A percentile compares a stretch with the other conserved stretches of the same genome.
phyloP scores from a whole-genome alignment of 2,329 filamentous ascomycete genomes.

The Botryotinia convoluta region DNA sequence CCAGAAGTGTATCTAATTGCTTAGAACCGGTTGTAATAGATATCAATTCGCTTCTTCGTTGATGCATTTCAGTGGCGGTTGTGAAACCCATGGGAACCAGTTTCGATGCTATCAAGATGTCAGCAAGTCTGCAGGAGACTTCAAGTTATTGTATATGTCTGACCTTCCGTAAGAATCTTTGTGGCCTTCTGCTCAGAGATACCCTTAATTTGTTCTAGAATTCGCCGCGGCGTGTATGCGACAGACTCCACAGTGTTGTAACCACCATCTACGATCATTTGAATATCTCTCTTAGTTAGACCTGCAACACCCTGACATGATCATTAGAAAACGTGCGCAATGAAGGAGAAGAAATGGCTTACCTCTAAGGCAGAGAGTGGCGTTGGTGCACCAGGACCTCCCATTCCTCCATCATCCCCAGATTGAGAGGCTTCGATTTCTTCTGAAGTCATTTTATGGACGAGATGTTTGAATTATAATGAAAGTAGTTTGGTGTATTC shows the following conservation, averaged over 20 bases:
- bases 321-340: not conserved
- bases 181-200: constrained; percentile 96
- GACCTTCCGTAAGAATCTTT: constrained; percentile 87
- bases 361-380: constrained; percentile 85
- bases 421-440: constrained; percentile 63
- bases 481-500: not conserved
- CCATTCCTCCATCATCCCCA: constrained; percentile 69
- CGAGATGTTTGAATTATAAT: not conserved
- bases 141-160: not conserved
- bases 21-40: constrained; percentile 98
- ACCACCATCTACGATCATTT: constrained; percentile 85
- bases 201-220: constrained; percentile 92
- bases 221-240: constrained; percentile 81
- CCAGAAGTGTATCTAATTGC: constrained; percentile 90
- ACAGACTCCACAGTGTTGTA: constrained; percentile 95
- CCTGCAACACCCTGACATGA: constrained; percentile 73
- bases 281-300: constrained; percentile 92
- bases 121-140: not conserved
- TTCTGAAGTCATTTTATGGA: constrained; percentile 32
- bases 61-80: constrained; percentile 98
- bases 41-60: constrained; percentile 91
- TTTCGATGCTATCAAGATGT: constrained; percentile 68
- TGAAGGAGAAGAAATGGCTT: constrained; percentile 27
- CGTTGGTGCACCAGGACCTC: constrained; percentile 89
- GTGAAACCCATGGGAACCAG: constrained; percentile 99